Base-by-base conservation (phyloP, 2,329 filamentous ascomycete genomes). In the Cladorrhinum sp. region DNA sequence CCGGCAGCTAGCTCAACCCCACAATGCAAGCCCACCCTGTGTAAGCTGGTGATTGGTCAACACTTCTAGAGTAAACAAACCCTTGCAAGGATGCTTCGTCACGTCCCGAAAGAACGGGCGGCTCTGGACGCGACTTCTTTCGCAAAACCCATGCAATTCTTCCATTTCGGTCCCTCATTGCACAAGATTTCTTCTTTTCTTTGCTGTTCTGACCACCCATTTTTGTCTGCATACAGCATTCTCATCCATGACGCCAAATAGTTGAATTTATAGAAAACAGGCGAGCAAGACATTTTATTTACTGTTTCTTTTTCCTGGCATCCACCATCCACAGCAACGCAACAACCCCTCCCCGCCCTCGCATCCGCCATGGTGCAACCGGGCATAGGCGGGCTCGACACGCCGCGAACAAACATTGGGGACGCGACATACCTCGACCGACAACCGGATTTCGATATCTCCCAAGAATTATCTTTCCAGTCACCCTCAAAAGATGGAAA, bases 401-500 rank as follows among this genome's bases (percentile, higher is more conserved):
- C 93, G 69, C 94, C 94, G 70, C 88, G 89, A 73, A 96, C 92
- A 64, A 90, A 92, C 71, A 76, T 87, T 67, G 92, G 89, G 71
- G 92, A 97, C 82, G 87, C 86, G 75, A 96, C 92, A 67, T 94
- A 88, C 75, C 80, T 96, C 64, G 86, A 77, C 74, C 80, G 86
- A 75, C 76, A 83, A 76, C 78, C 86, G 68, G 88, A 92, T 71
- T 86, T 96, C 71, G 92, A 96, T 69, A 87, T 94, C 67, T 96
- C 92, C 57, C 88, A 92, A 69, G 92, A 96, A 72, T 87, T 91
- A 60, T 95, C 94, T 1, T 96, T 97, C 68, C 86, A 88, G 60
- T 92, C 91, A 28, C 93, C 90, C 23, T 84, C 82, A 26, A 93
- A 91, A 74, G 86, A 88, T 71, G 86, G 87, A 69, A 91, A 95